phyloP scores from a whole-genome alignment of 805 yeast genomes.

The Candida pseudoglaebosa region DNA sequence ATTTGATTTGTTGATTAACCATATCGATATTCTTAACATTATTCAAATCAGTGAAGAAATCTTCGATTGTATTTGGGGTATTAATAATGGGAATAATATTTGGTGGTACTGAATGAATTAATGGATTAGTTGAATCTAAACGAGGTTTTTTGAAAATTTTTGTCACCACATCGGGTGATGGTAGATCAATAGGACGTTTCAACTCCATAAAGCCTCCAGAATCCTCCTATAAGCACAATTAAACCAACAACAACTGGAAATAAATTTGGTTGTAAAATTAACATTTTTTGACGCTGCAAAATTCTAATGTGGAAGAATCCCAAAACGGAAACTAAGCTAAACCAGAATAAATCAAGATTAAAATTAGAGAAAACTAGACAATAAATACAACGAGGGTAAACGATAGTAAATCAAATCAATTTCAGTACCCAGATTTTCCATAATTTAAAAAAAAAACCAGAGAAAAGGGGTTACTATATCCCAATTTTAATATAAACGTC shows the following conservation, averaged over 20 bases:
- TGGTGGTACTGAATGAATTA: constrained; percentile 34
- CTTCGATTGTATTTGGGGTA: constrained; percentile 24
- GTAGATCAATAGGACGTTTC: constrained; percentile 8
- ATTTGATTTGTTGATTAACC: constrained; percentile 17
- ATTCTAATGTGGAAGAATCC: neutral
- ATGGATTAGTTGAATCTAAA: constrained; percentile 12
- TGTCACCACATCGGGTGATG: constrained; percentile 12
- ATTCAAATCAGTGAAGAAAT: constrained; percentile 34
- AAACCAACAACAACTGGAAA: neutral
- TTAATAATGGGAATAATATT: constrained; percentile 33
- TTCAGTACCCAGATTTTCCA: too few relatives aligned
- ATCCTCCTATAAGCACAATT: neutral
- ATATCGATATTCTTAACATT: constrained; percentile 7
- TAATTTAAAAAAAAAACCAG: too few relatives aligned
- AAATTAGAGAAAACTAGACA: too few relatives aligned
- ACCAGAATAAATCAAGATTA: too few relatives aligned
- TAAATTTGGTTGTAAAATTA: neutral
- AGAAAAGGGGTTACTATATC: too few relatives aligned
- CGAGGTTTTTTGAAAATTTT: constrained; percentile 10
- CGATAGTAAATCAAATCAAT: too few relatives aligned
- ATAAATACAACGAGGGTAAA: too few relatives aligned
- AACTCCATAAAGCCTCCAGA: constrained; percentile 1
- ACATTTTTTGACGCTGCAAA: neutral
- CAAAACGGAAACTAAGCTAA: too few relatives aligned
- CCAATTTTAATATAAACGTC: too few relatives aligned